Evolutionary conservation across 345 rosid genomes (phyloP), one percentile per base, ranked within the genome.

Genomic region (Pelargonium nanum): DNA sequence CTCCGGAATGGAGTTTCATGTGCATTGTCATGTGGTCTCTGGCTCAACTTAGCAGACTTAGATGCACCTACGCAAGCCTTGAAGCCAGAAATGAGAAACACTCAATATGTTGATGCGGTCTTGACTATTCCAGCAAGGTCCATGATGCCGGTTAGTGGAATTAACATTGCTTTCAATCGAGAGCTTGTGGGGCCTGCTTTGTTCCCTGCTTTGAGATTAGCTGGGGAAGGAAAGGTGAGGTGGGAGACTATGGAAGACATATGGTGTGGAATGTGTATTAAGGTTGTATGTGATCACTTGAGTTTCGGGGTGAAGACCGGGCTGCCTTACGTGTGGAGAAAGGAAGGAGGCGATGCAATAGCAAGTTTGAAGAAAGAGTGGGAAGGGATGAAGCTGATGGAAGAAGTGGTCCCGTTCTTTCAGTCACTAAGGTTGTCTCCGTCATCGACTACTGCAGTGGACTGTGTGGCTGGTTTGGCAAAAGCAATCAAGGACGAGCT

Each of bases 21-120:
- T 78, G 88, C 84, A 56, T 75, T 88, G 20, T 92, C 98, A 4
- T 89, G 94, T 76, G 98, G 98, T 22, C 87, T 89, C 45, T 92
- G 98, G 98, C 91, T 87, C 67, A 89, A 89, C 66, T 58, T 92
- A 24, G 91, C 98, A 25, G 98, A 92, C 72, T 72, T 74, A 40
- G 98, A 92, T 75, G 98, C 98, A 24, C 98, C 98, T 45, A 92
- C 98, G 4, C 98, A 87, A 77, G 95, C 95, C 64, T 83, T 92
- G 68, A 92, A 92, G 74, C 78, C 98, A n/a, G 78, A 65, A 23
- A 63, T 72, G 70, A 76, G 96, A 74, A 87, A 87, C 73, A 77
- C 78, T 26, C 74, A 64, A 0, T 92, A 87, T 74, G 96, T 89
- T 40, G 96, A 92, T 78, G 89, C 88, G 7, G 95, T 92, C 32